Percentiles rank a stretch among this genome's conserved stretches.
Conservation (phyloP, 2,329 filamentous ascomycete genomes). For the Rhinocladiella similis region DNA sequence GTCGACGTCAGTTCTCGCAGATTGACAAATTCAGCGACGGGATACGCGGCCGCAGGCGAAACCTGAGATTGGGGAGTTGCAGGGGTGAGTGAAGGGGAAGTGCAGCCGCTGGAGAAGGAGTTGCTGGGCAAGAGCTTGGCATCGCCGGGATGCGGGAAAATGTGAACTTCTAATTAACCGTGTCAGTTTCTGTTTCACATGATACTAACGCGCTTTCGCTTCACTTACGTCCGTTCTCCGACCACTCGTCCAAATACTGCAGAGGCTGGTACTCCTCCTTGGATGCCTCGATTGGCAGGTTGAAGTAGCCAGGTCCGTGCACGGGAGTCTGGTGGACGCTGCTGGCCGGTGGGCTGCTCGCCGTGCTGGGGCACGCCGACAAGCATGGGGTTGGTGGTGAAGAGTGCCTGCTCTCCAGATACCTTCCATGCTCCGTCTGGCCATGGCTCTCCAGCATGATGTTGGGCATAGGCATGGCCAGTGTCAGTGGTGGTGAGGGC, state of each 20-base stretch:
- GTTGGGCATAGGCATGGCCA: constrained; percentile 68
- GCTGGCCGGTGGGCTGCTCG: constrained; percentile 78
- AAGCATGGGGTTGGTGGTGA: constrained; percentile 85
- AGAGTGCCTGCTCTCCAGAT: constrained; percentile 47
- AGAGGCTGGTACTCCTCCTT: constrained; percentile 30
- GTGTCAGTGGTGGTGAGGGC: constrained; percentile 71
- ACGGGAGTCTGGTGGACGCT: constrained; percentile 46
- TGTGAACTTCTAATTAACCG: constrained; percentile 27
- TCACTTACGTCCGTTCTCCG: constrained; percentile 29
- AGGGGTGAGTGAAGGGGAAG: constrained; percentile 25
- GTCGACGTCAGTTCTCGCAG: constrained; percentile 82
- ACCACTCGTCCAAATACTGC: constrained; percentile 25
- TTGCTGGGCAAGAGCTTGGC: constrained; percentile 29
- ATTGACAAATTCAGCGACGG: constrained; percentile 82
- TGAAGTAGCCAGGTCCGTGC: constrained; percentile 28
- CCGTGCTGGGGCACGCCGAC: constrained; percentile 79
- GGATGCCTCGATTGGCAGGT: constrained; percentile 24
- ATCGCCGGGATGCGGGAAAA: constrained; percentile 31
- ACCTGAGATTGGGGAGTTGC: constrained; percentile 29
- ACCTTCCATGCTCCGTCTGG: constrained; percentile 29
- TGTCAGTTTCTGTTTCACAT: constrained; percentile 8
- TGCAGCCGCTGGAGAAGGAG: constrained; percentile 21
- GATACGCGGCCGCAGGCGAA: constrained; percentile 57
- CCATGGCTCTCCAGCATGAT: constrained; percentile 26
- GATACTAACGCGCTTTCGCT: neutral